A percentile compares a stretch with the other conserved stretches of the same genome.
Conservation (phyloP, 768 basidiomycete species). For the Xerocomellus amylosporus region DNA sequence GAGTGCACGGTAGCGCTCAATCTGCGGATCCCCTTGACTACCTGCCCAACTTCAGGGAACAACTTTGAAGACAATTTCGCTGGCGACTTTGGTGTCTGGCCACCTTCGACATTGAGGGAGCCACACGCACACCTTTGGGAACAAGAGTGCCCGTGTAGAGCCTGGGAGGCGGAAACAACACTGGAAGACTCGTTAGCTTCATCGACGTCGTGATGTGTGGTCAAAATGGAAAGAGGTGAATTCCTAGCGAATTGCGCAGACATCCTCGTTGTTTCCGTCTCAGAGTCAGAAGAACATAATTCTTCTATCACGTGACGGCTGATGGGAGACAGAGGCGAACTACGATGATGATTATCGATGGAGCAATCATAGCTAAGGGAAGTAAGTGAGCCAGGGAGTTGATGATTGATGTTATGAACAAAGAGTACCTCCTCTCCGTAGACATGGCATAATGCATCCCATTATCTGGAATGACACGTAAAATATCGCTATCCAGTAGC, state of each 20-base stretch:
- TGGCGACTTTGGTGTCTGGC: neutral
- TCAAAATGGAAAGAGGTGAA: neutral
- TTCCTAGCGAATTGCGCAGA: neutral
- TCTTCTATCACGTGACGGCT: conserved; percentile 19
- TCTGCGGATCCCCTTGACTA: neutral
- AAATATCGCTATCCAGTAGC: conserved; percentile 16
- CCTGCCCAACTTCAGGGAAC: neutral
- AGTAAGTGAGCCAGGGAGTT: neutral
- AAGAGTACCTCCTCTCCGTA: conserved; percentile 4
- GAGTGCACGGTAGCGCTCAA: neutral
- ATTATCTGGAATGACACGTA: conserved; percentile 16
- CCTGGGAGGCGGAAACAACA: neutral
- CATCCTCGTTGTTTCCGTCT: neutral
- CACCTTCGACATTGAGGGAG: neutral
- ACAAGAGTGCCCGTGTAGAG: neutral
- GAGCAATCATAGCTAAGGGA: conserved; percentile 1
- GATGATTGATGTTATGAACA: neutral
- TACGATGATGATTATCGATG: neutral
- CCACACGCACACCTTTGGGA: neutral
- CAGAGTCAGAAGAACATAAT: conserved; percentile 1
- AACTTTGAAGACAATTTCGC: neutral
- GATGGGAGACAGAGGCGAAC: conserved; percentile 19
- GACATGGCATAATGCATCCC: neutral
- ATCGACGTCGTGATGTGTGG: neutral
- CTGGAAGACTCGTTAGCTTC: neutral